Base-by-base conservation (phyloP, 1,284 basidiomycete species). In the Marasmius fiardii region DNA sequence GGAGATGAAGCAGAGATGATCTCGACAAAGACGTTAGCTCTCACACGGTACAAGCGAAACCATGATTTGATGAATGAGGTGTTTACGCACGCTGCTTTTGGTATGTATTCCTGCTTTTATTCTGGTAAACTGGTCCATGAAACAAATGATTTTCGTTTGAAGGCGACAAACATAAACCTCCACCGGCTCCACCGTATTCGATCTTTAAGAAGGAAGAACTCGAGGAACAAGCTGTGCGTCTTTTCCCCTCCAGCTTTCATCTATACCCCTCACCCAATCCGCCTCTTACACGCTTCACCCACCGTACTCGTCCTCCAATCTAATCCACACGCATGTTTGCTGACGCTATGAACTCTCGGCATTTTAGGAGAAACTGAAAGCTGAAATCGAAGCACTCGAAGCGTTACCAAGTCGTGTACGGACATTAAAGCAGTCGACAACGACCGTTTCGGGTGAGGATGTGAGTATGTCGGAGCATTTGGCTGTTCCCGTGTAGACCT, bases 1-100 rank as follows among this genome's bases (percentile, higher is more conserved):
- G 85, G 80, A 65, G 86, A 92, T 61, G 90, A 91, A 60, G 72
- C 79, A 16, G 87, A 91, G 53, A 74, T 77, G 55, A 83, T 92
- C 57, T 86, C 90, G 2, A 83, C 86, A 1, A 78, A 88, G 31
- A 81, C 87, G 2, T 74, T 92, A 10, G 86, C 90, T 2, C 64
- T 86, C 31, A 80, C 83, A 11, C 77, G 90, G 35, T 92, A 90
- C 65, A 80, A 78, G 60, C 79, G 90, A 10, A 92, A 92, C 64
- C 88, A 92, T 61, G 90, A 91, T 51, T 74, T 85, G 60, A 90
- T 92, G 87, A 86, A 87, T 63, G 86, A 88, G 48, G 84, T 92
- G 0, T 92, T 92, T 67, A 77, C 75, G 63, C 76, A 79, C 59
- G 88, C 89, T 20, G 85, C 85, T 0, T 86, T 83, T 63, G 80